These are phyloP conservation scores for Corchorus capsularis DNA, from an alignment of 345 rosid genomes.

Conservation along the genomic window DNA sequence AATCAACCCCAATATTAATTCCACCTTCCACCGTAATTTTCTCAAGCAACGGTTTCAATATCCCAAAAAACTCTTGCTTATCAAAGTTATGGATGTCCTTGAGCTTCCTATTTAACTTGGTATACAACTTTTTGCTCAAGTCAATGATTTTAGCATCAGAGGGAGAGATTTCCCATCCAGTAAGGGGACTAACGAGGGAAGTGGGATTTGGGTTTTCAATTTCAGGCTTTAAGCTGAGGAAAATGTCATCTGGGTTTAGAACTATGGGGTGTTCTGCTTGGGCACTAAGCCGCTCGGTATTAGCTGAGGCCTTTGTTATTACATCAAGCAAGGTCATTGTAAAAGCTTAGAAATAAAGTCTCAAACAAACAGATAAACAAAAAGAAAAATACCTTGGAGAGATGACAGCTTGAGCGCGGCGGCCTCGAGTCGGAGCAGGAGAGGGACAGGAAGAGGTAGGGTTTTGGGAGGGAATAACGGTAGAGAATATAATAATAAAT, in stretches of 20 bases:
- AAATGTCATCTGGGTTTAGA: conserved; percentile 52
- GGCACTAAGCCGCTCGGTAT: conserved; percentile 27
- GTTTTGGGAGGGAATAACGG: neutral
- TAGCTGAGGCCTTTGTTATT: conserved; percentile 54
- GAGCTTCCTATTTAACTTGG: conserved; percentile 59
- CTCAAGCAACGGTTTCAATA: conserved; percentile 61
- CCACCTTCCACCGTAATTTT: conserved; percentile 43
- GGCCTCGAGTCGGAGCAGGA: neutral
- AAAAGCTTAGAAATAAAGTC: conserved; percentile 2
- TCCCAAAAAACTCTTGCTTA: conserved; percentile 43
- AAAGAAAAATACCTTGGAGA: neutral
- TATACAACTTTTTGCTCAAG: conserved; percentile 44
- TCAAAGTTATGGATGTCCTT: conserved; percentile 54
- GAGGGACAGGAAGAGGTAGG: neutral
- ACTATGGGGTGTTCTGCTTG: conserved; percentile 56
- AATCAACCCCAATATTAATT: conserved; percentile 30
- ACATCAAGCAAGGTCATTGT: conserved; percentile 71
- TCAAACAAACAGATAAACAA: neutral
- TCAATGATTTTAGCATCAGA: conserved; percentile 54
- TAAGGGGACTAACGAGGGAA: conserved; percentile 53
- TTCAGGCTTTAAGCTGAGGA: conserved; percentile 63
- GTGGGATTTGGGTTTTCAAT: conserved; percentile 44
- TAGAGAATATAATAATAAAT: too few species aligned
- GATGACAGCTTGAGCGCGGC: neutral
- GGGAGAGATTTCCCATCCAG: conserved; percentile 60